Conservation (phyloP, 73 alveolate species). For the Breviolum minutum region DNA sequence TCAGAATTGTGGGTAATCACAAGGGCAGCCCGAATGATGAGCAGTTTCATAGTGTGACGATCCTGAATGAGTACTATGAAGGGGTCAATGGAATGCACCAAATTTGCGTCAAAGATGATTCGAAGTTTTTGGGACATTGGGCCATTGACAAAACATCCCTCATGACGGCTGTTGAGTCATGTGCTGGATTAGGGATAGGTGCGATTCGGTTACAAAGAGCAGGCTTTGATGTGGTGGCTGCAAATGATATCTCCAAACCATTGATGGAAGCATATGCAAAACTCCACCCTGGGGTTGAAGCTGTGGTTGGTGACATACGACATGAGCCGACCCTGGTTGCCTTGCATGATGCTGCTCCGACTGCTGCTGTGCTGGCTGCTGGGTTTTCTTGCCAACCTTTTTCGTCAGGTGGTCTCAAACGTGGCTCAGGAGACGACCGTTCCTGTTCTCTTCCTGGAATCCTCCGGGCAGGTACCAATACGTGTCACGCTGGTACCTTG, state of each 20-base stretch:
- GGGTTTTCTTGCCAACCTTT: neutral
- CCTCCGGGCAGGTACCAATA: neutral
- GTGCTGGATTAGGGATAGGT: neutral
- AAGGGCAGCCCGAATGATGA: too few relatives aligned
- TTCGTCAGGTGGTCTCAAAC: neutral
- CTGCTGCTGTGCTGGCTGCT: neutral
- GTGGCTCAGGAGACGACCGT: neutral
- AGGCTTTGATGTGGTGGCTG: neutral
- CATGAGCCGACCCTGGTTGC: neutral
- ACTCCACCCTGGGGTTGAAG: neutral
- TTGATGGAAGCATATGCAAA: neutral
- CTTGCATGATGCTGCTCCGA: neutral
- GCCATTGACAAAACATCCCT: neutral
- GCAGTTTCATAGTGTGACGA: too few relatives aligned
- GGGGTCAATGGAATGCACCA: too few relatives aligned
- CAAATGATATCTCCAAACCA: neutral
- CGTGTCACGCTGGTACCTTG: neutral
- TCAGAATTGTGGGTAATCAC: too few relatives aligned
- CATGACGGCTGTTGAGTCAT: neutral
- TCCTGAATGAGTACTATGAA: too few relatives aligned
- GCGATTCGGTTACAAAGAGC: neutral
- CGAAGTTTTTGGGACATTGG: neutral
- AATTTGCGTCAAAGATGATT: neutral
- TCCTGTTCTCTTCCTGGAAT: neutral
- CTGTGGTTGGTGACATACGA: neutral